Evolutionary conservation across 1,284 basidiomycete species (phyloP).

Genomic region (Mixia osmundae): DNA sequence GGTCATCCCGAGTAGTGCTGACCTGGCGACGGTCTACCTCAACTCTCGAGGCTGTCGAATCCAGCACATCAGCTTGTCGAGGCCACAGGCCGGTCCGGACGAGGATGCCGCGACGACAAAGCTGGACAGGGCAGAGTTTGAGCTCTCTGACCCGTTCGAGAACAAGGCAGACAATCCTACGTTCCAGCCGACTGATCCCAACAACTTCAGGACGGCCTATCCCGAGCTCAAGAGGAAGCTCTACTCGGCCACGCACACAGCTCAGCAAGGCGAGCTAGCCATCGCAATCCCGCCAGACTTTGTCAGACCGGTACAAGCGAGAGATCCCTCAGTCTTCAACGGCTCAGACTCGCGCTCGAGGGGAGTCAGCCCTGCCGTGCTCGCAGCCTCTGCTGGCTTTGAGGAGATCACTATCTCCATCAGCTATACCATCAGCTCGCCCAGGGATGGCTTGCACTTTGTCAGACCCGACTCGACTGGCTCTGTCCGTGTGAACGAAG

Average conservation of each 20-base stretch:
- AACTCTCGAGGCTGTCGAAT: constrained; percentile 54
- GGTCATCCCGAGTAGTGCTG: constrained; percentile 46
- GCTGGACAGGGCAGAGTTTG: constrained; percentile 26
- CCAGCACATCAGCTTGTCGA: constrained; percentile 12
- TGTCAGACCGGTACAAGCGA: constrained; percentile 8
- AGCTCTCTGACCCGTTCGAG: constrained; percentile 22
- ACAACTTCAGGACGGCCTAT: constrained; percentile 60
- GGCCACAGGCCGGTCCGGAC: constrained; percentile 3
- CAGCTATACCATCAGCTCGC: constrained; percentile 52
- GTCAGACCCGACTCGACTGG: constrained; percentile 31
- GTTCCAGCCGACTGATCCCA: constrained; percentile 36
- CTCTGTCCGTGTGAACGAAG: background rate
- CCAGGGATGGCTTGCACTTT: constrained; percentile 67
- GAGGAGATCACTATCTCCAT: constrained; percentile 52
- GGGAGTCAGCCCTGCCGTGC: background rate
- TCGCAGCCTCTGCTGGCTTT: constrained; percentile 33
- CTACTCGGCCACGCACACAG: constrained; percentile 69
- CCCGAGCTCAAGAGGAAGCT: constrained; percentile 81
- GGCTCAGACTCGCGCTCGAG: background rate
- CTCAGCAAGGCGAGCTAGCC: constrained; percentile 78
- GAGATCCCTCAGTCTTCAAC: constrained; percentile 5
- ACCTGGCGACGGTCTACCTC: constrained; percentile 54
- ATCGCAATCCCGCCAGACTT: constrained; percentile 58
- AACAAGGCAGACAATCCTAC: constrained; percentile 35
- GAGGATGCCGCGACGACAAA: constrained; percentile 1